phyloP scores from a whole-genome alignment of 176 grass and related monocot species.

The Rhipidocladum racemiflorum region DNA sequence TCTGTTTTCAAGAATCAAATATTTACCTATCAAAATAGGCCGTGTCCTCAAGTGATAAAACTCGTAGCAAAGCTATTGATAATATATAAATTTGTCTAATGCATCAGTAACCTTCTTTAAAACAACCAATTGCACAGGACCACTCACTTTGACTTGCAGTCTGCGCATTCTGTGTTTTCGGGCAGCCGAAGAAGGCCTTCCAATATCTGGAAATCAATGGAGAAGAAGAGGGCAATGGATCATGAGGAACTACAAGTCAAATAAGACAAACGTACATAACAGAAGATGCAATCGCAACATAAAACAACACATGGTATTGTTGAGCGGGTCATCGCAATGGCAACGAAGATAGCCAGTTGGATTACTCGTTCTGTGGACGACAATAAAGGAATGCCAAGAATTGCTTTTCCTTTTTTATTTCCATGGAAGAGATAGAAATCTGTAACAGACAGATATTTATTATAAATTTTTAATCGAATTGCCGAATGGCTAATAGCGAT shows the following conservation, averaged over 20 bases:
- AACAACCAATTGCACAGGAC: background rate
- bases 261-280: no score
- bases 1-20: background rate
- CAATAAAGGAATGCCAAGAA: background rate
- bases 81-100: background rate
- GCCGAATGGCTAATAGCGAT: background rate
- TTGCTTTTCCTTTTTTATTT: background rate
- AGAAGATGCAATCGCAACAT: background rate
- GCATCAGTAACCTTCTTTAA: background rate
- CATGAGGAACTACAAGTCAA: background rate
- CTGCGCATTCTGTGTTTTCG: constrained; percentile 91
- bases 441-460: background rate
- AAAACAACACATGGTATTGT: background rate
- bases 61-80: background rate
- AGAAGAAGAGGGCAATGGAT: background rate
- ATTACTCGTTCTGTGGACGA: background rate
- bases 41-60: background rate
- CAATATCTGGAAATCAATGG: constrained; percentile 60
- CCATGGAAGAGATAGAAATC: background rate
- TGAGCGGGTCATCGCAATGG: background rate
- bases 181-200: constrained; percentile 72
- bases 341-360: background rate
- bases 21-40: background rate
- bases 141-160: constrained; percentile 97
- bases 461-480: background rate